Base-by-base conservation (phyloP, 202 grass and related monocot species). In the Alloteropsis angusta region DNA sequence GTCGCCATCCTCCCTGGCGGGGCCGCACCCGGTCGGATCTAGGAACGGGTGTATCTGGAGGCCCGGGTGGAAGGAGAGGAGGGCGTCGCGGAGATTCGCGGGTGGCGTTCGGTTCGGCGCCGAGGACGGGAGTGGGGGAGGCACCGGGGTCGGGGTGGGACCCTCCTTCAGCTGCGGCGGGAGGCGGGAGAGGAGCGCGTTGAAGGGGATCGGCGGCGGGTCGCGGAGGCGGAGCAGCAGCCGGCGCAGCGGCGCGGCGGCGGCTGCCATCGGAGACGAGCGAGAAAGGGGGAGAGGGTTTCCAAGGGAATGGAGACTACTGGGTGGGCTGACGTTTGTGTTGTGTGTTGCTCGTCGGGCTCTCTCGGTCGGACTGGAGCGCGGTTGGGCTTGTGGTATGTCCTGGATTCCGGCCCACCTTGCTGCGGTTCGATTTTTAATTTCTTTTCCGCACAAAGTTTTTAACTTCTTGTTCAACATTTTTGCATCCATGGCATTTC, bases 1-100 rank as follows among this genome's bases (percentile, higher is more conserved):
- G 5, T 10, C 52, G 13, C 36, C 82, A 14, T 67, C 82, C n/a
- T 53, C 67, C 4, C 18, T 22, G 2, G 18, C 75, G 26, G 65
- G 65, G 39, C 5, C 80, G 19, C 26, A 22, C 5, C 5, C 14
- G 23, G 21, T 26, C 70, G 68, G 72, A 80, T 82, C 75, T 35
- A 90, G 75, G 45, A 50, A 80, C 18, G 71, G 71, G 71, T 52
- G 60, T 72, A 60, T 65, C 38, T 88, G 71, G 38, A 81, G 32
- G 5, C 71, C 71, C 47, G 86, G 82, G 21, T 85, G 86, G 86
- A 88, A 85, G 65, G 82, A 58, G 75, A 79, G 67, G 74, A 80
- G 64, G 9, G 60, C 65, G 71, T 77, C 45, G 26, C 79, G 91
- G 74, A 88, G 72, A 65, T 42, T 79, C 43, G 65, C 41, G 18